phyloP scores from a whole-genome alignment of 1,139 yeast species.

The Debaryomyces sp. region DNA sequence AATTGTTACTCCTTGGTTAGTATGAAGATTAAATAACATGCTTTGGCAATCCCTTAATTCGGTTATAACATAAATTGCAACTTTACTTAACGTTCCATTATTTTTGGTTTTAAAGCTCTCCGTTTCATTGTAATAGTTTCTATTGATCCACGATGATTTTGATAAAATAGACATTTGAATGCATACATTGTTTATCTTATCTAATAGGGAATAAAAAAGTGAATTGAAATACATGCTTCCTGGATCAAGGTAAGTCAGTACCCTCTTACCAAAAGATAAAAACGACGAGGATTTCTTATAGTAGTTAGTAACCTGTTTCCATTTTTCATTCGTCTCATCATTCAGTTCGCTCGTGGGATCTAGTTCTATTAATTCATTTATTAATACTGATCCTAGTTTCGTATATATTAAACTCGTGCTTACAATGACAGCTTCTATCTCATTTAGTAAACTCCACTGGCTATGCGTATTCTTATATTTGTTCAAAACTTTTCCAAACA shows the following conservation, averaged over 20 bases:
- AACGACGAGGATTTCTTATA: constrained; percentile 37
- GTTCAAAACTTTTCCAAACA: constrained; percentile 2
- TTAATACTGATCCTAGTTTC: constrained; percentile 39
- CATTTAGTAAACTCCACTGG: constrained; percentile 36
- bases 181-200: constrained; percentile 32
- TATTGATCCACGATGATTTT: constrained; percentile 43
- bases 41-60: constrained; percentile 29
- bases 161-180: constrained; percentile 46
- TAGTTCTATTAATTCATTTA: constrained; percentile 37
- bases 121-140: constrained; percentile 29
- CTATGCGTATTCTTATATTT: not conserved
- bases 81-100: constrained; percentile 45
- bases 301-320: constrained; percentile 40
- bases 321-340: constrained; percentile 27
- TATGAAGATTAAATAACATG: constrained; percentile 18
- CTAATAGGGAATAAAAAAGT: constrained; percentile 25
- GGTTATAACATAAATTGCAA: constrained; percentile 41
- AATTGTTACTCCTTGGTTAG: not conserved
- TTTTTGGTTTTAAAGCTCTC: constrained; percentile 35
- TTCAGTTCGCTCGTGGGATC: constrained; percentile 14
- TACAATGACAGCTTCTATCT: constrained; percentile 28
- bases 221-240: constrained; percentile 16
- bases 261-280: constrained; percentile 25
- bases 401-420: constrained; percentile 34
- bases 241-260: not conserved